phyloP scores from a whole-genome alignment of 345 rosid genomes.

The Adansonia digitata region DNA sequence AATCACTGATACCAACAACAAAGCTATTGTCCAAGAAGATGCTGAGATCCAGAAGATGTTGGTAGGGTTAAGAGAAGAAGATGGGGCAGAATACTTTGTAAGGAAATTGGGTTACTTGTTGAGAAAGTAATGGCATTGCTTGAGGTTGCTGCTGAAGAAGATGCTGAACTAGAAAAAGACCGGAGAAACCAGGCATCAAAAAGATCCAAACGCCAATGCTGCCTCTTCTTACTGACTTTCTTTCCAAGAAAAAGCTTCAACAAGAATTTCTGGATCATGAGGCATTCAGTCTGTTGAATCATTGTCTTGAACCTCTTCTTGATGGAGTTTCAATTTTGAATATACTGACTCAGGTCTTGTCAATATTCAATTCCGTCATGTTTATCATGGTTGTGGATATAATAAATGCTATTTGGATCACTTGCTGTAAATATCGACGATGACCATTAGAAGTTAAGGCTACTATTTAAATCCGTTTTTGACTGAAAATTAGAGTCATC shows the following conservation, averaged over 20 bases:
- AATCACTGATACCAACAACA: no score
- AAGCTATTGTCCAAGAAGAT: no score
- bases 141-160: not conserved
- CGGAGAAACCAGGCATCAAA: not conserved
- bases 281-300: not conserved
- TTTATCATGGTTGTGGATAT: no score
- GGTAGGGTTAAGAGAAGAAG: not conserved
- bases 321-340: not conserved
- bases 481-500: not conserved
- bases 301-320: not conserved
- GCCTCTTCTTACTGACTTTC: not conserved
- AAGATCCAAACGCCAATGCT: not conserved
- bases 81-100: not conserved
- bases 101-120: not conserved
- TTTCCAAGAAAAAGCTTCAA: not conserved
- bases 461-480: no score
- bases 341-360: not conserved
- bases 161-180: not conserved
- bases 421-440: no score
- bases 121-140: not conserved
- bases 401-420: no score
- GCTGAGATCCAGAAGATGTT: not conserved
- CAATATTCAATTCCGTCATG: no score
- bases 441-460: not conserved
- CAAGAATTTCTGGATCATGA: not conserved